Evolutionary conservation across 371 early-diverging fungal species (phyloP), one percentile per base, ranked within the genome.

Genomic region (Apophysomyces elegans): DNA sequence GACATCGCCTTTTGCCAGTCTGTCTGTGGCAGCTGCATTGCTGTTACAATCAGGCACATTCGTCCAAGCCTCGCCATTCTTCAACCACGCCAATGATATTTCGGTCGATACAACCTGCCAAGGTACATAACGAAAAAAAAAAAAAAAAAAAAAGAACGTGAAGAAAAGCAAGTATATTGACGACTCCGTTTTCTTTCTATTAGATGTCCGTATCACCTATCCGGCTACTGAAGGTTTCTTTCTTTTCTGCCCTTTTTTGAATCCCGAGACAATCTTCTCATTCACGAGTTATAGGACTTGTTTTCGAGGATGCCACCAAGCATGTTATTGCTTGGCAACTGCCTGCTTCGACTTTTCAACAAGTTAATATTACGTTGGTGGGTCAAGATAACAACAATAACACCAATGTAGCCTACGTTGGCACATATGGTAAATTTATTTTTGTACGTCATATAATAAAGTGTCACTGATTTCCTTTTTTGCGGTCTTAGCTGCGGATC

Each of bases 21-120:
- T 80, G 41, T 68, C 80, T n/a, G 59, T 71, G 36, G 63, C 70
- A 26, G 81, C 78, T 16, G 59, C 71, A 13, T 62, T 80, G 45
- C 44, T 78, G 41, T 70, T 80, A 45, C 74, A 76, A 65, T 46
- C 56, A 39, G 74, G 81, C 61, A 74, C 62, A 3, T 78, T 80
- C 65, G 81, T 78, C 41, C 50, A 65, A 21, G 81, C 81, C 54
- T 76, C 70, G 43, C 81, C 81, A n/a, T 72, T 76, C 26, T 80
- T 78, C 57, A 69, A 62, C 32, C 77, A 76, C 43, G 16, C 8
- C 45, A 77, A 75, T 54, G 72, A 73, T 46, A 77, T 8, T 18
- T 36, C 32, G 14, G 43, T 14, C 4, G 43, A 16, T 37, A 43
- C 54, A 14, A 12, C 54, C 13, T 69, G 65, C 41, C 54, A 64